These are phyloP conservation scores for Teunomyces kruisii DNA, from an alignment of 805 yeast genomes.

Conservation along the genomic window DNA sequence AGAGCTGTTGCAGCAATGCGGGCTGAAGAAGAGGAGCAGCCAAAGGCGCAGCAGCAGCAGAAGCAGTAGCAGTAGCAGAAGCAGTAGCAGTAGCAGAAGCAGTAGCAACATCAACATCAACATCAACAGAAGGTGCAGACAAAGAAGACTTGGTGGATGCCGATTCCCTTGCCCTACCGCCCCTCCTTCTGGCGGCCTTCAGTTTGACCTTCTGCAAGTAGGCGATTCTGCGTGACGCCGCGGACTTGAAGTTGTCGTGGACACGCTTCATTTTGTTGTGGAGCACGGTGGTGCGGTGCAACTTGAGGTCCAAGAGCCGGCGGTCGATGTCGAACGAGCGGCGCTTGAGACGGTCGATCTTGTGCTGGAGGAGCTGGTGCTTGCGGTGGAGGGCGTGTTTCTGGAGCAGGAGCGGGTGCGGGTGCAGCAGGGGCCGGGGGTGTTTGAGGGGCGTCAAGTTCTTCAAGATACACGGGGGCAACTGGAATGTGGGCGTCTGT, in stretches of 20 bases:
- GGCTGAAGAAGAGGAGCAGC: no score
- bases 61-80: no score
- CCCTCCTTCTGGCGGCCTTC: not conserved
- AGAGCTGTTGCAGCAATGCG: no score
- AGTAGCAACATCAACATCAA: no score
- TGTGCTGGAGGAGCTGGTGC: not conserved
- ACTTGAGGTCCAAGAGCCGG: not conserved
- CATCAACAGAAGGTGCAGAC: no score
- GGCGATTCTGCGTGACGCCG: conserved; percentile 3
- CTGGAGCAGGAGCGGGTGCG: not conserved
- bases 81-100: no score
- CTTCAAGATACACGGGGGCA: conserved; percentile 9
- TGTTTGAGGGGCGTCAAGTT: conserved; percentile 8
- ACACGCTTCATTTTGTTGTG: not conserved
- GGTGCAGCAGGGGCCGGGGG: not conserved
- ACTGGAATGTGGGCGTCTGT: not conserved
- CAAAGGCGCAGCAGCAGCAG: no score
- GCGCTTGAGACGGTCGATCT: not conserved
- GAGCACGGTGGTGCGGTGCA: not conserved
- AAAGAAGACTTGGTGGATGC: no score
- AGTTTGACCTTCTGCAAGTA: conserved; percentile 1
- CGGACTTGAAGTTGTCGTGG: not conserved
- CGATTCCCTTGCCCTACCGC: no score
- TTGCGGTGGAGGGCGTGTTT: not conserved
- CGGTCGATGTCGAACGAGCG: not conserved